Conservation (phyloP, 73 alveolate genomes). For the Breviolum minutum region DNA sequence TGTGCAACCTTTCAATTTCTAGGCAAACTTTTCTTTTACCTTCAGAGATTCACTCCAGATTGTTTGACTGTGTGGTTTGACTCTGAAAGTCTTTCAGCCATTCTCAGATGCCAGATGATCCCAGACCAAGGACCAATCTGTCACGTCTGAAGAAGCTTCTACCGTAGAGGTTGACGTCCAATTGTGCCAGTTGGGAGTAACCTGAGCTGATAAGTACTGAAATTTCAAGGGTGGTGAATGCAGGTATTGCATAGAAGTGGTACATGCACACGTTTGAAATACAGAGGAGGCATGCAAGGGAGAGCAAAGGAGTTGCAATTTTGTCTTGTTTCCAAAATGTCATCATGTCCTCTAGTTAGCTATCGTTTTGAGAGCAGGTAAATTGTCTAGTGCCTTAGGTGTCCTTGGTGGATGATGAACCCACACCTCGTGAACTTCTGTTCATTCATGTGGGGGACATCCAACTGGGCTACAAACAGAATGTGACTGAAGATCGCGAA, state of each 20-base stretch:
- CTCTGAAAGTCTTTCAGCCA: too few species aligned
- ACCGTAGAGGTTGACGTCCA: constrained; percentile 44
- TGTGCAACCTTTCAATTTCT: too few species aligned
- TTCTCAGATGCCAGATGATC: neutral
- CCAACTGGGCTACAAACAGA: constrained; percentile 57
- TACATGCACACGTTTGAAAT: neutral
- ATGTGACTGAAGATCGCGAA: constrained; percentile 39
- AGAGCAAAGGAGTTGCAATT: neutral
- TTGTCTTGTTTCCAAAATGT: neutral
- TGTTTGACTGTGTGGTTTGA: too few species aligned
- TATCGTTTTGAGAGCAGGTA: neutral
- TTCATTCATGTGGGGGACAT: constrained; percentile 90
- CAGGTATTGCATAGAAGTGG: too few species aligned
- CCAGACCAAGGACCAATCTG: constrained; percentile 14
- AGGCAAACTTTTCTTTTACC: too few species aligned
- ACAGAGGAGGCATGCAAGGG: neutral
- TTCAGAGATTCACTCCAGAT: too few species aligned
- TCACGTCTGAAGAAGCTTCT: constrained; percentile 32
- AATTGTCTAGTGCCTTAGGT: neutral
- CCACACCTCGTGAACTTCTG: constrained; percentile 29
- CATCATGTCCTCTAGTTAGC: neutral
- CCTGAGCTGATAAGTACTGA: neutral
- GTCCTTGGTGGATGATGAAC: constrained; percentile 73
- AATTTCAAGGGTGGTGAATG: too few species aligned
- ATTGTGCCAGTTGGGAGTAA: constrained; percentile 53